phyloP scores from a whole-genome alignment of 2,329 filamentous ascomycete genomes.

The Colletotrichum tropicale region DNA sequence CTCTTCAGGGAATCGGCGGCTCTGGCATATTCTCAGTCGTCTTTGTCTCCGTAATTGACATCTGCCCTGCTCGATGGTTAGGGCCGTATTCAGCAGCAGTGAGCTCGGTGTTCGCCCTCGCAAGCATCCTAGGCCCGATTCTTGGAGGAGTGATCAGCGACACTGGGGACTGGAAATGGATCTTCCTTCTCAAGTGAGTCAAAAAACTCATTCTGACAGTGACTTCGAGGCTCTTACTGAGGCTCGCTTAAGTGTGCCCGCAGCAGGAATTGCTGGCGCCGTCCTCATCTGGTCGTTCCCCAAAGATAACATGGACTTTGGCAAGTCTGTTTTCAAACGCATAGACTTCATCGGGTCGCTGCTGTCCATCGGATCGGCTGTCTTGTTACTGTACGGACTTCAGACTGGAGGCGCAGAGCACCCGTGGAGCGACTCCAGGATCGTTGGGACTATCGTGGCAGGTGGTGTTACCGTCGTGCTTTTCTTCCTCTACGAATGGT shows the following conservation, averaged over 20 bases:
- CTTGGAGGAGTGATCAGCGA: constrained; percentile 37
- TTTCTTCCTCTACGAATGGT: neutral
- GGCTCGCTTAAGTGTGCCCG: neutral
- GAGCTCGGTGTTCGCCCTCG: constrained; percentile 44
- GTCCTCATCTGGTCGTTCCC: neutral
- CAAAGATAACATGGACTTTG: neutral
- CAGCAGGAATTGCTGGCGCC: neutral
- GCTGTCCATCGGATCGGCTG: neutral
- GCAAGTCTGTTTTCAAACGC: neutral
- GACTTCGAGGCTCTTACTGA: neutral
- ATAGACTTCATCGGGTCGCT: neutral
- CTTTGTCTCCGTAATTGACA: neutral
- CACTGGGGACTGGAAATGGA: neutral
- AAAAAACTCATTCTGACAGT: neutral
- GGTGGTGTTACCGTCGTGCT: neutral
- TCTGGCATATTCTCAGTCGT: constrained; percentile 1
- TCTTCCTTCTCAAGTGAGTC: neutral
- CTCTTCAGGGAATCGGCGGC: constrained; percentile 44
- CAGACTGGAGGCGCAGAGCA: neutral
- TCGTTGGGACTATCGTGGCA: neutral
- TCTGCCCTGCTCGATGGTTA: neutral
- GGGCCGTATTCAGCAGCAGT: constrained; percentile 18
- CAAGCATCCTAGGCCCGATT: constrained; percentile 42
- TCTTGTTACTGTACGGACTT: neutral
- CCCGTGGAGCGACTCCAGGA: neutral